phyloP scores from a whole-genome alignment of 2,329 filamentous ascomycete species.

The Ophiostoma montium region DNA sequence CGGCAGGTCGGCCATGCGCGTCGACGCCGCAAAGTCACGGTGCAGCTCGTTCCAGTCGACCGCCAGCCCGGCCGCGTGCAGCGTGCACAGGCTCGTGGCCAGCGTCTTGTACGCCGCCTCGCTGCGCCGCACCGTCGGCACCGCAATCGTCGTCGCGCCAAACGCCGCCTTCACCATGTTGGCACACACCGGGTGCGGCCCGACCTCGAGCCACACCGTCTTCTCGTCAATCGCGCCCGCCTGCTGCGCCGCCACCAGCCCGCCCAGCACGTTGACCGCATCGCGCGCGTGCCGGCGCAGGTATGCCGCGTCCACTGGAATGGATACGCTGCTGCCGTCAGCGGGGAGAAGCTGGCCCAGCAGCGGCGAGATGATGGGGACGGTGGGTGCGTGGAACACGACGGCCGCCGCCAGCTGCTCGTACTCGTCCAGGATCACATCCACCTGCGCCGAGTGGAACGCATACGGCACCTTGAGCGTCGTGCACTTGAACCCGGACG shows the following conservation, averaged over 20 bases:
- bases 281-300: slow-evolving; percentile 51
- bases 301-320: slow-evolving; percentile 46
- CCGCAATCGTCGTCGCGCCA: slow-evolving; percentile 36
- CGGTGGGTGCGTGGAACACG: slow-evolving; percentile 13
- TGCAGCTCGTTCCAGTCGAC: slow-evolving; percentile 62
- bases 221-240: slow-evolving; percentile 47
- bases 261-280: slow-evolving; percentile 54
- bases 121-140: slow-evolving; percentile 46
- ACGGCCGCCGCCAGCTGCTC: slow-evolving; percentile 28
- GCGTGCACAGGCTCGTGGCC: slow-evolving; percentile 36
- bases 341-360: slow-evolving; percentile 45
- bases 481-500: slow-evolving; percentile 27
- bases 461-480: slow-evolving; percentile 37
- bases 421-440: slow-evolving; percentile 44
- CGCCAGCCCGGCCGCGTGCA: slow-evolving; percentile 47
- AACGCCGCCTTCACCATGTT: slow-evolving; percentile 55
- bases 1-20: slow-evolving; percentile 46
- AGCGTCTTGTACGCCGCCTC: slow-evolving; percentile 53
- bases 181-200: slow-evolving; percentile 57
- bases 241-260: slow-evolving; percentile 43
- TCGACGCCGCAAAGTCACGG: slow-evolving; percentile 27
- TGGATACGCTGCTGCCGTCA: slow-evolving; percentile 21
- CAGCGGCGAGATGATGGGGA: slow-evolving; percentile 56
- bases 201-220: slow-evolving; percentile 59
- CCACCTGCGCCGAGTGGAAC: slow-evolving; percentile 39